Evolutionary conservation across 208 protist genomes (phyloP).

Genomic region (Trypanosoma mega): DNA sequence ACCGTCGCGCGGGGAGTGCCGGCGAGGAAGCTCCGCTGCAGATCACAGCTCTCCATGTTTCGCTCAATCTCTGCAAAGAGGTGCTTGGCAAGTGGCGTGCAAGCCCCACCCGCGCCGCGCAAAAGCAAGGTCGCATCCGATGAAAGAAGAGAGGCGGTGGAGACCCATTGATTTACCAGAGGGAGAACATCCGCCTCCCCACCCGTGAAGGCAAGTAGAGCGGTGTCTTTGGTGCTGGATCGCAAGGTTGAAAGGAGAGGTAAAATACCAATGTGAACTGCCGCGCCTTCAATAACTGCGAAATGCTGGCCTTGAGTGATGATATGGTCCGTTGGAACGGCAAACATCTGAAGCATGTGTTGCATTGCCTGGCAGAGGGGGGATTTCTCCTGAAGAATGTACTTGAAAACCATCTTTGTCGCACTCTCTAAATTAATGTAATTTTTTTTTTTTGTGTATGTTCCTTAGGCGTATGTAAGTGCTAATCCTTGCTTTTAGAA

Average conservation of each 20-base stretch:
- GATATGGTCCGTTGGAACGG: slow-evolving; percentile 18
- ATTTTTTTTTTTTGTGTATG: too few species aligned
- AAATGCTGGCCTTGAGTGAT: slow-evolving; percentile 15
- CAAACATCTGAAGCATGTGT: slow-evolving; percentile 21
- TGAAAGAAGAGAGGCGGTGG: slow-evolving; percentile 32
- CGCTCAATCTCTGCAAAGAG: slow-evolving; percentile 54
- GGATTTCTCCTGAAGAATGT: slow-evolving; percentile 29
- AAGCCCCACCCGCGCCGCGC: not conserved
- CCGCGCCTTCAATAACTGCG: slow-evolving; percentile 13
- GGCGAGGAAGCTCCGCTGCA: slow-evolving; percentile 38
- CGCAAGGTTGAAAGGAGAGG: slow-evolving; percentile 25
- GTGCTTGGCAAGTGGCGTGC: slow-evolving; percentile 32
- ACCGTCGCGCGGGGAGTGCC: slow-evolving; percentile 53
- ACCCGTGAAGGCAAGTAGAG: slow-evolving; percentile 26
- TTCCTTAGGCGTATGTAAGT: too few species aligned
- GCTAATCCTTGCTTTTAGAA: too few species aligned
- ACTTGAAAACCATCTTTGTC: slow-evolving; percentile 22
- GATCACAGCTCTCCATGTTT: slow-evolving; percentile 31
- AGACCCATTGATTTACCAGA: slow-evolving; percentile 67
- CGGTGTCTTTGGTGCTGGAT: not conserved
- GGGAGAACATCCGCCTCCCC: slow-evolving; percentile 19
- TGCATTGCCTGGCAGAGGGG: slow-evolving; percentile 21
- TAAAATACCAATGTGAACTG: slow-evolving; percentile 16
- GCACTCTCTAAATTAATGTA: too few species aligned
- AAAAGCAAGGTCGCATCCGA: slow-evolving; percentile 18